These are phyloP conservation scores for Wickerhamiella brachini DNA, from an alignment of 805 yeast species.

Conservation along the genomic window DNA sequence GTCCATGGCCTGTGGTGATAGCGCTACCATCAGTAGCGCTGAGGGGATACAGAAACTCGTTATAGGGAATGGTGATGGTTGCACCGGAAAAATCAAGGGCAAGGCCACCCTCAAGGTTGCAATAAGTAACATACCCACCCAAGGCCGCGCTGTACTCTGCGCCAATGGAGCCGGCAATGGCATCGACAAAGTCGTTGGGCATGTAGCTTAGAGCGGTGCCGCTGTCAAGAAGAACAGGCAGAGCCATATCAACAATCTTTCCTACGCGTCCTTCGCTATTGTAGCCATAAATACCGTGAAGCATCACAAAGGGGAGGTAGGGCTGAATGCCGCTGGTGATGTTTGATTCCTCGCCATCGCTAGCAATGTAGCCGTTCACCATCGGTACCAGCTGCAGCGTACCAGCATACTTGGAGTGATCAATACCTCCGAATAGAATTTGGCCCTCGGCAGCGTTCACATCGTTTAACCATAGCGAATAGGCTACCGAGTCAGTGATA, in stretches of 20 bases:
- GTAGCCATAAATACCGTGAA: constrained; percentile 2
- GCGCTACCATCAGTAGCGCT: not conserved
- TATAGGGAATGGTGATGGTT: constrained; percentile 4
- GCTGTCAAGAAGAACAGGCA: constrained; percentile 11
- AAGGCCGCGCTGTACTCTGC: constrained; percentile 27
- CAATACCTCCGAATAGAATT: constrained; percentile 31
- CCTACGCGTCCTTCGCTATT: not conserved
- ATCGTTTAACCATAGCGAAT: constrained; percentile 32
- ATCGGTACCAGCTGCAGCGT: constrained; percentile 24
- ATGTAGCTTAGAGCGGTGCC: constrained; percentile 6
- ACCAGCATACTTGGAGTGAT: constrained; percentile 29
- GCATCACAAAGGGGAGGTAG: constrained; percentile 8
- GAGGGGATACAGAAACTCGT: not conserved
- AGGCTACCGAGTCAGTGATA: constrained; percentile 28
- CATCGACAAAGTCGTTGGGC: constrained; percentile 4
- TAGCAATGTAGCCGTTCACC: not conserved
- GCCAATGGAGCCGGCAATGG: constrained; percentile 22
- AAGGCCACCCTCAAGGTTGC: constrained; percentile 4
- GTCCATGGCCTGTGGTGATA: not conserved
- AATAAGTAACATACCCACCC: constrained; percentile 21
- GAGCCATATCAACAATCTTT: not conserved
- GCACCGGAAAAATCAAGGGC: constrained; percentile 10
- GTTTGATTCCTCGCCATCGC: not conserved
- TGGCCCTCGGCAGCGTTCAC: constrained; percentile 22
- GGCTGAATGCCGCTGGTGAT: not conserved